A percentile compares a stretch with the other conserved stretches of the same genome.
These are phyloP conservation scores for Fusarium udum DNA, from an alignment of 2,329 filamentous ascomycete species.

Conservation along the genomic window DNA sequence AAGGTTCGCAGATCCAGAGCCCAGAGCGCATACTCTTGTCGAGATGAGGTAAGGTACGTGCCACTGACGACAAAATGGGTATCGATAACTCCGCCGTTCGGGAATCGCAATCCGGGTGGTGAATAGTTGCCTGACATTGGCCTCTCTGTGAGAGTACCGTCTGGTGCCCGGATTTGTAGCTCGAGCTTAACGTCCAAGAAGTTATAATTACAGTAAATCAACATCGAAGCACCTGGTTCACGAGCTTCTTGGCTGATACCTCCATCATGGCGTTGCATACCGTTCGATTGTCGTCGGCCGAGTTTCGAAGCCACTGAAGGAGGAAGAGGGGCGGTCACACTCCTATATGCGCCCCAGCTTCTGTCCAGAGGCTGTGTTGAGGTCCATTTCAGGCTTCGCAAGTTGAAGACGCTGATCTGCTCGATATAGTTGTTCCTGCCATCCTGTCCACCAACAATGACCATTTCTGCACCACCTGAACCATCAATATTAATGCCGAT, in stretches of 20 bases:
- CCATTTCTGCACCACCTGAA: constrained; percentile 92
- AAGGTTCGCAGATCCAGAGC: constrained; percentile 87
- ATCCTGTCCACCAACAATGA: constrained; percentile 95
- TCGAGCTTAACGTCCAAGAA: constrained; percentile 97
- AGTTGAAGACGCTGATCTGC: constrained; percentile 97
- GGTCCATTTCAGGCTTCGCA: constrained; percentile 95
- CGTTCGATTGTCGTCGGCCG: constrained; percentile 64
- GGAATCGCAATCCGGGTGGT: constrained; percentile 91
- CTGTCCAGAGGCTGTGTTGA: constrained; percentile 86
- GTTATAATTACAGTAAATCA: constrained; percentile 99
- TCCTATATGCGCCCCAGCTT: constrained; percentile 95
- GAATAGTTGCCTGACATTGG: constrained; percentile 88
- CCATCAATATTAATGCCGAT: constrained; percentile 92
- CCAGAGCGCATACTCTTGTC: constrained; percentile 98
- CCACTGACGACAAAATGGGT: constrained; percentile 97
- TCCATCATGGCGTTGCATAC: constrained; percentile 54
- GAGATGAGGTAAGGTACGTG: constrained; percentile 96
- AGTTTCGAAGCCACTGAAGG: constrained; percentile 72
- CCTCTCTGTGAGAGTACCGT: constrained; percentile 86
- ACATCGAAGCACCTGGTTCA: constrained; percentile 76
- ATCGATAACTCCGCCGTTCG: constrained; percentile 94
- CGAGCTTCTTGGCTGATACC: constrained; percentile 62
- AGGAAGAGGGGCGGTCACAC: constrained; percentile 87
- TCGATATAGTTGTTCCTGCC: constrained; percentile 99
- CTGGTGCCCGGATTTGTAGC: constrained; percentile 84